Evolutionary conservation across 2,329 filamentous ascomycete species (phyloP), one percentile per base, ranked within the genome.

Genomic region (Paraconiothyrium brasiliense): DNA sequence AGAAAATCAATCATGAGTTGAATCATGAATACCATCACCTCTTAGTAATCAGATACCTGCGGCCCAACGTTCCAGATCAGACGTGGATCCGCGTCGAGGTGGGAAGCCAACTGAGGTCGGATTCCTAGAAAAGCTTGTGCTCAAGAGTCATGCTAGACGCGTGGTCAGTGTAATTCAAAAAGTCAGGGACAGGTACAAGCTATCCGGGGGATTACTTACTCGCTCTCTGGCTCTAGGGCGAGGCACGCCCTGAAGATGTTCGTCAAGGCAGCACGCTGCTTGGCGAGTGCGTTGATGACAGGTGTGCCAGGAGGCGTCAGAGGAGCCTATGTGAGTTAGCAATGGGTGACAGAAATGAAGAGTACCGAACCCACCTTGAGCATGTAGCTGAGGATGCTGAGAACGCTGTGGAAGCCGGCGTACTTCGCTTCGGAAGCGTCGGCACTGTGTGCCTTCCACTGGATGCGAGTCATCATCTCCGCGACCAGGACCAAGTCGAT

Each of bases 211-310:
- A 4, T 4, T 30, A 24, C 49, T 41, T 39, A 52, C 49, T 99
- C 95, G 60, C 90, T 95, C 87, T 99, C 95, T 16, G 95, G 95
- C 86, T 97, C 92, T 63, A 99, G 87, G 68, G 95, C 95, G 73
- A 99, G 90, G 76, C 94, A 98, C 68, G 95, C 95, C 76, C 94
- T 93, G 90, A 99, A 97, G 83, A 99, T 97, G 85, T 99, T 99
- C 81, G 92, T 95, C 79, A 99, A 82, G 47, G 94, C 94, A 69
- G 89, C 91, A 70, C 95, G 93, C 86, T 99, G 95, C 88, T 99
- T 99, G 76, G 91, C 93, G 68, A 99, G 87, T 61, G 95, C 88
- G 76, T 99, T 99, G 83, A 99, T 87, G 62, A 99, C 95, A 3
- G 95, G 95, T 11, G 95, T 97, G 69, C 95, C 95, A 1, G 94